Conservation (phyloP, 1,139 yeast species). For the Pneumocystis wakefieldiae region DNA sequence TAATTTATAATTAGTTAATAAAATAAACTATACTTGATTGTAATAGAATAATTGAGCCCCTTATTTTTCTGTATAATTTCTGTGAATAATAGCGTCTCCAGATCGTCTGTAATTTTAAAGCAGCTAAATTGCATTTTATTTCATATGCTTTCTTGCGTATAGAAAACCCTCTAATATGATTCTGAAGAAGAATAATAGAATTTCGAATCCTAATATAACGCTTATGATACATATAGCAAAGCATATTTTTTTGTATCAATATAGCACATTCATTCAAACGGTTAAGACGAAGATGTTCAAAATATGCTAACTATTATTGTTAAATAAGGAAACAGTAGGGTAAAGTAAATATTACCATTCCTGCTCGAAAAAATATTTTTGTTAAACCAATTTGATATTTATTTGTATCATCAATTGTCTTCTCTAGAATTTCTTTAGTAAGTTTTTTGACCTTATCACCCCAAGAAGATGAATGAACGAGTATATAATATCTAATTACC, state of each 20-base stretch:
- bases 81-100: conserved; percentile 54
- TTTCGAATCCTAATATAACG: conserved; percentile 40
- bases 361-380: conserved; percentile 85
- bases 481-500: conserved; percentile 59
- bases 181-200: conserved; percentile 46
- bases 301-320: conserved; percentile 39
- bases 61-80: conserved; percentile 30
- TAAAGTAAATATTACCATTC: conserved; percentile 31
- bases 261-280: conserved; percentile 66
- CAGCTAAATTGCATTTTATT: conserved; percentile 50
- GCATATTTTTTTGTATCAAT: conserved; percentile 68
- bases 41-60: conserved; percentile 39
- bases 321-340: neutral
- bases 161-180: conserved; percentile 46
- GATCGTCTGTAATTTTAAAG: conserved; percentile 55
- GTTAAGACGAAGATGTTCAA: conserved; percentile 72
- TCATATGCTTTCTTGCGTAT: conserved; percentile 43
- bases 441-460: conserved; percentile 22
- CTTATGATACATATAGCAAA: conserved; percentile 41
- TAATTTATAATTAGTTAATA: neutral
- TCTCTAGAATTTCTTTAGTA: conserved; percentile 37
- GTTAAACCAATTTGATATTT: conserved; percentile 72
- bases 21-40: conserved; percentile 27
- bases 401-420: conserved; percentile 42
- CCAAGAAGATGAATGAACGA: conserved; percentile 61